These are phyloP conservation scores for Pulveroboletus frians DNA, from an alignment of 768 basidiomycete species.

Conservation along the genomic window DNA sequence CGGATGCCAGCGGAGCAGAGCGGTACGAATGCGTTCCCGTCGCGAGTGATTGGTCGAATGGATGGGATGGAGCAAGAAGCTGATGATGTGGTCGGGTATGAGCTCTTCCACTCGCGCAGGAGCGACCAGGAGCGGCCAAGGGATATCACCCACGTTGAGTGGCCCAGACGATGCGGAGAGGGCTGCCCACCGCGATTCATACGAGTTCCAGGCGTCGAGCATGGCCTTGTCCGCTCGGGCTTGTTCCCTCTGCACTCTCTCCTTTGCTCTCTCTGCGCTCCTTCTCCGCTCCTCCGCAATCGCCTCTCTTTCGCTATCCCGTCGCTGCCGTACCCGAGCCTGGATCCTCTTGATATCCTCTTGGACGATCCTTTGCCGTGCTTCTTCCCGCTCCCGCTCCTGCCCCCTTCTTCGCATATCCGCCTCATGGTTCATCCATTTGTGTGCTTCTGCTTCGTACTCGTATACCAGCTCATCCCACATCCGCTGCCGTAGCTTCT, in stretches of 20 bases:
- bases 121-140: constrained; percentile 57
- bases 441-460: constrained; percentile 47
- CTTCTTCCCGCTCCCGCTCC: constrained; percentile 41
- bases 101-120: constrained; percentile 48
- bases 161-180: constrained; percentile 41
- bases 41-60: constrained; percentile 56
- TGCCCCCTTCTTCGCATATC: constrained; percentile 40
- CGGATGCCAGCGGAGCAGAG: constrained; percentile 76
- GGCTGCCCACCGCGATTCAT: constrained; percentile 63
- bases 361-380: constrained; percentile 42
- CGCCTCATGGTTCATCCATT: constrained; percentile 49
- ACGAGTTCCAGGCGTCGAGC: constrained; percentile 53
- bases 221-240: constrained; percentile 41
- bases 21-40: constrained; percentile 62
- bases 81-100: constrained; percentile 45
- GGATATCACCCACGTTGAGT: constrained; percentile 57
- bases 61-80: constrained; percentile 59
- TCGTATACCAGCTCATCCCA: constrained; percentile 52
- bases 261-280: constrained; percentile 31
- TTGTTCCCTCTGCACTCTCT: constrained; percentile 42
- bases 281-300: constrained; percentile 45
- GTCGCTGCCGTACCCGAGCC: constrained; percentile 43
- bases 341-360: constrained; percentile 56
- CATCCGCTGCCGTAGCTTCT: constrained; percentile 34
- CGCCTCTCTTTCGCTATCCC: constrained; percentile 44